phyloP scores from a whole-genome alignment of 257 asterid genomes.

The Linderniella brevidens region DNA sequence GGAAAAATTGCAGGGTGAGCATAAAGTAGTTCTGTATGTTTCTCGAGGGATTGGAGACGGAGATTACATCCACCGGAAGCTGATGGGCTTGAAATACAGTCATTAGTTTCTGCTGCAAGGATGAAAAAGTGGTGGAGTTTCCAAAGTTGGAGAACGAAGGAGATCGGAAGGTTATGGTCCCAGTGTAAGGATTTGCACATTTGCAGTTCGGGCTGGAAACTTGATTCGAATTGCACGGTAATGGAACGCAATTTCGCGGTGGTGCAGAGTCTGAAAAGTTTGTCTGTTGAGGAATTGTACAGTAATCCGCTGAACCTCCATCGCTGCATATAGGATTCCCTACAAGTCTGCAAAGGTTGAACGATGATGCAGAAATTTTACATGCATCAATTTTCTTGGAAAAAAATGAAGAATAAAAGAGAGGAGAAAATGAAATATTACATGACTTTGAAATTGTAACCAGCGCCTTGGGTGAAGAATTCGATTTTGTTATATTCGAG shows the following conservation, averaged over 20 bases:
- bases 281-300: slow-evolving; percentile 19
- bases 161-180: slow-evolving; percentile 48
- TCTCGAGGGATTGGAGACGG: slow-evolving; percentile 39
- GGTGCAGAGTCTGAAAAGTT: slow-evolving; percentile 32
- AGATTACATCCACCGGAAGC: slow-evolving; percentile 66
- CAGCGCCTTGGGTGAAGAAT: slow-evolving; percentile 20
- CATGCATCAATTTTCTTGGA: neutral
- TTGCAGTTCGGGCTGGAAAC: slow-evolving; percentile 52
- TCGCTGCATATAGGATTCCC: slow-evolving; percentile 39
- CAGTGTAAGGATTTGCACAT: slow-evolving; percentile 66
- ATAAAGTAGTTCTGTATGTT: slow-evolving; percentile 29
- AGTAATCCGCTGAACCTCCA: slow-evolving; percentile 22
- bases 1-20: slow-evolving; percentile 44
- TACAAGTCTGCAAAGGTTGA: slow-evolving; percentile 28
- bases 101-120: slow-evolving; percentile 29
- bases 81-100: slow-evolving; percentile 18
- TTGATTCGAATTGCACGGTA: slow-evolving; percentile 26
- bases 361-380: neutral
- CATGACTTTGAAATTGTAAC: slow-evolving; percentile 26
- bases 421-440: slow-evolving; percentile 8
- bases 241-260: slow-evolving; percentile 29
- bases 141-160: slow-evolving; percentile 62
- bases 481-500: slow-evolving; percentile 33
- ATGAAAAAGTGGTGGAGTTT: slow-evolving; percentile 18
- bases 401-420: neutral